Evolutionary conservation across 768 basidiomycete species (phyloP), one percentile per base, ranked within the genome.

Genomic region (Xerocomellus chrysenteron): DNA sequence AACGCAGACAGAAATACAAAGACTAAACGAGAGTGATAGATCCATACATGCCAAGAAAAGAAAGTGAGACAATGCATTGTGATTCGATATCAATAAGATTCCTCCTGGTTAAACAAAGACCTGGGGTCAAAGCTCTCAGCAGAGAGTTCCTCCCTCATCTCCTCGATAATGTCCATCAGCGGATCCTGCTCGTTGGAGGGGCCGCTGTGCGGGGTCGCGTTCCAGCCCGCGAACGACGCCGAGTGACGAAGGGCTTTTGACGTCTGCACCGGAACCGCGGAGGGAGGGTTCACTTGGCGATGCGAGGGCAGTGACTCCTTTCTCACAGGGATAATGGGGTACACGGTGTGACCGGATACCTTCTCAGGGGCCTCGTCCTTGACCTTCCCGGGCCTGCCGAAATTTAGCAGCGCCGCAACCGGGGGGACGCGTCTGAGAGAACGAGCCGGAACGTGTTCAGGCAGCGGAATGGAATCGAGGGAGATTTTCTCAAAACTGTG

Each of bases 231-330:
- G 13, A 59, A 64, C 33, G 70, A 70, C 41, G n/a, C 62, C 5
- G 69, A 70, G 33, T 70, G 68, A 44, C 68, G 70, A 13, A 70
- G 56, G 8, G 50, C 33, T 21, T 42, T 56, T 4, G 61, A 50
- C 13, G 17, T 39, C 44, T 33, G 37, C 6, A 0, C 36, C 6
- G 50, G 12, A 21, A 43, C n/a, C 12, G 42, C 41, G 3, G 50
- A 19, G 13, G 48, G 24, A 9, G 42, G 5, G 17, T 4, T 12
- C 26, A 30, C 33, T n/a, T 50, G 54, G 5, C 9, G 48, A 19
- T 45, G 28, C 9, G 53, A 45, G 12, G 54, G 57, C 12, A 65
- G 37, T 8, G 37, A 11, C 6, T 59, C 66, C 51, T 66, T 63
- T 42, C 61, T 51, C 30, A 24, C 19, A 2, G 64, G 55, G 36